Percentiles rank a stretch among this genome's conserved stretches.
Conservation (phyloP, 257 asterid genomes). For the Paraleonurus japonicus region DNA sequence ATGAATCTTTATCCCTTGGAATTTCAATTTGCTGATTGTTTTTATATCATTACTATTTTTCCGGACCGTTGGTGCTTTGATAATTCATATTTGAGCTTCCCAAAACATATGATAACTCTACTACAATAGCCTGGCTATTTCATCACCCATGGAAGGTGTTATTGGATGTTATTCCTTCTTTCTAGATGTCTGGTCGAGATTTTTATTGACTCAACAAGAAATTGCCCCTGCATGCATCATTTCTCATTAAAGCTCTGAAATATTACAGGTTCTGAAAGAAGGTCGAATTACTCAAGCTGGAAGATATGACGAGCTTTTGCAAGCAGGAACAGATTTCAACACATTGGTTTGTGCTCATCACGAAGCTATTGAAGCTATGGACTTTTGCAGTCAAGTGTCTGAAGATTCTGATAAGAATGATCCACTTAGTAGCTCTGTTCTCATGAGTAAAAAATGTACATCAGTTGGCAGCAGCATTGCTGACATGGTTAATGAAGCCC, state of each 20-base stretch:
- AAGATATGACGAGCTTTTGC: slow-evolving; percentile 89
- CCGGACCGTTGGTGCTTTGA: not conserved
- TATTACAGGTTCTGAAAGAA: slow-evolving; percentile 82
- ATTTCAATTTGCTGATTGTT: not conserved
- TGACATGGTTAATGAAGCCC: slow-evolving; percentile 55
- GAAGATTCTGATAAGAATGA: slow-evolving; percentile 61
- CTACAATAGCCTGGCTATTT: too few relatives aligned
- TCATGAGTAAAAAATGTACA: slow-evolving; percentile 50
- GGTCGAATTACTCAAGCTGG: slow-evolving; percentile 93
- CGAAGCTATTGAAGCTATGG: slow-evolving; percentile 99
- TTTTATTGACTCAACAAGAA: not conserved
- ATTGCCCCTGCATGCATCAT: not conserved
- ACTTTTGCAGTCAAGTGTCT: slow-evolving; percentile 53
- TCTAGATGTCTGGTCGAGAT: not conserved
- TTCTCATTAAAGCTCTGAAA: not conserved
- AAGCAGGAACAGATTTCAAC: slow-evolving; percentile 92
- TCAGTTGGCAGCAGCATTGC: slow-evolving; percentile 54
- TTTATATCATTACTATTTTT: not conserved
- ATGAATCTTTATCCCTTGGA: not conserved
- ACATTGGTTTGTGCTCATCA: slow-evolving; percentile 90
- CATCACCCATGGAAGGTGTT: too few relatives aligned
- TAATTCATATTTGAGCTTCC: not conserved
- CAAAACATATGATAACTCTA: not conserved
- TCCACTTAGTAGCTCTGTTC: slow-evolving; percentile 50
- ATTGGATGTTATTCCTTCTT: too few relatives aligned